phyloP scores from a whole-genome alignment of 768 basidiomycete species.

The Nevesoporus exiguus region DNA sequence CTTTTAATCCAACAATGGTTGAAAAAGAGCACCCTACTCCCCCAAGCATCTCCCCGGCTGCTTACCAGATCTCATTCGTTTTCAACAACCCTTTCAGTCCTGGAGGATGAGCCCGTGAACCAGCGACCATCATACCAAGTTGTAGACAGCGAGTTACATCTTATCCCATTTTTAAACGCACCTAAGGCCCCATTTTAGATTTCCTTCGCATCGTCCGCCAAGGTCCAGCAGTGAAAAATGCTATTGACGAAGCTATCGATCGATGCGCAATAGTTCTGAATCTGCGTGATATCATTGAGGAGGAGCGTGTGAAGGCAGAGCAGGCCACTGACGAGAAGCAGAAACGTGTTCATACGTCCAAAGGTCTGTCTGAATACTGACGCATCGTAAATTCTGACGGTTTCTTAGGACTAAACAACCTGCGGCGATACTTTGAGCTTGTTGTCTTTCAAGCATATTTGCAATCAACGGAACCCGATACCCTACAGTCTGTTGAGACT shows the following conservation, averaged over 20 bases:
- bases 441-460: conserved; percentile 90
- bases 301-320: conserved; percentile 71
- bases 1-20: conserved; percentile 86
- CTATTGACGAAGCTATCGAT: conserved; percentile 86
- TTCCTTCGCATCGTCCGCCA: conserved; percentile 82
- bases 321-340: conserved; percentile 70
- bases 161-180: background rate
- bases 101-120: conserved; percentile 29
- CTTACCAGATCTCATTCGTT: conserved; percentile 42
- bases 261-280: conserved; percentile 81
- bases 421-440: conserved; percentile 81
- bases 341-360: conserved; percentile 62
- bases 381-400: conserved; percentile 4
- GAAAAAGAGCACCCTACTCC: conserved; percentile 32
- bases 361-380: conserved; percentile 46
- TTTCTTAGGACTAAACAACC: conserved; percentile 64
- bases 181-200: conserved; percentile 41
- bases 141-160: conserved; percentile 72
- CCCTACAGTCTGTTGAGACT: conserved; percentile 65
- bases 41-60: conserved; percentile 32
- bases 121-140: conserved; percentile 72
- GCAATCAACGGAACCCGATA: conserved; percentile 77
- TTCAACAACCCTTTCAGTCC: conserved; percentile 33
- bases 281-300: conserved; percentile 85
- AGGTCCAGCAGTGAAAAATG: conserved; percentile 80